Base-by-base conservation (phyloP, 441 rosid species). In the Isatis lusitanica region DNA sequence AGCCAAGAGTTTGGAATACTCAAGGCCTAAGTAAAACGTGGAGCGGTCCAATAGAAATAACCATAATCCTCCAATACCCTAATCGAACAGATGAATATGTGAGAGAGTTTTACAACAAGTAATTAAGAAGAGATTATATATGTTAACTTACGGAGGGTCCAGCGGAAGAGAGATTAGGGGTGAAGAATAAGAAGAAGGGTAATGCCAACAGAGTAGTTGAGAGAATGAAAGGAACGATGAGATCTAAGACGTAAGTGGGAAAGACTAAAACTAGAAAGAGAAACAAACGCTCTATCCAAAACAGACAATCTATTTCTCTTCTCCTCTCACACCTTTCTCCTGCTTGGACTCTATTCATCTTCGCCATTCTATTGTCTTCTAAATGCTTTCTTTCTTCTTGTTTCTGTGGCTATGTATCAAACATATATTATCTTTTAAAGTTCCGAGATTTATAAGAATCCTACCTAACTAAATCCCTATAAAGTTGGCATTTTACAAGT, bases 51-150 rank as follows among this genome's bases (percentile, higher is more conserved):
- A 21, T 40, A 74, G 52, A 59, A 59, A 74, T 53, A 66, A 15
- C 73, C 62, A 74, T 28, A 66, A 36, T 28, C 53, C 55, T 66
- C 73, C 78, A 48, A 66, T 66, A 36, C 77, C 71, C 71, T 73
- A 56, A 65, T 65, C 31, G 33, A 35, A 73, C 31, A 70, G 26
- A 46, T 33, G 31, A 68, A 42, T 9, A 16, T 58, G 36, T 44
- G 33, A 53, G 28, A 13, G 51, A 71, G 24, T 53, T 44, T 53
- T 43, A 42, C 57, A 56, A 46, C 31, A 65, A 46, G 51, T 65
- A 21, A 17, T 16, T 8, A 26, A 30, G 15, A 15, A 51, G 6
- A 11, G 1, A 24, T 33, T 24, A 26, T 30, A 40, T 52, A 71
- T 48, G 4, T 35, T n/a, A 15, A 74, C 68, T 39, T 66, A 74